These are phyloP conservation scores for Trichoderma sp. DNA, from an alignment of 2,329 filamentous ascomycete species.

Conservation along the genomic window DNA sequence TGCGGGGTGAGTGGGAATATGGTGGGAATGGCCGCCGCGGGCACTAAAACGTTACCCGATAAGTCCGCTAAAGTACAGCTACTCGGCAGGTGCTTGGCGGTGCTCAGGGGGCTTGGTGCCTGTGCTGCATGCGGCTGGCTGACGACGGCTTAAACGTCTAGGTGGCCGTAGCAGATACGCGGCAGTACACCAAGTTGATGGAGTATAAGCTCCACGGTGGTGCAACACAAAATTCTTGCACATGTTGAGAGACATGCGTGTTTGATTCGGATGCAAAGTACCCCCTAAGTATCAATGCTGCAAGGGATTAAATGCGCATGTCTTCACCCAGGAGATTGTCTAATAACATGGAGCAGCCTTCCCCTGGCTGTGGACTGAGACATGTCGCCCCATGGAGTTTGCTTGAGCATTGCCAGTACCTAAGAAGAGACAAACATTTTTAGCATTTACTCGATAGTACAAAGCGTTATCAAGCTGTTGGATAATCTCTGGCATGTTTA, in stretches of 20 bases:
- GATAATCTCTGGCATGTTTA: background rate
- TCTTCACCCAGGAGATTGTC: slow-evolving; percentile 1
- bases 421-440: background rate
- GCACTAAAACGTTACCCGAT: slow-evolving; percentile 23
- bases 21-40: slow-evolving; percentile 14
- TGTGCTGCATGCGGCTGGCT: background rate
- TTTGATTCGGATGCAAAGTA: background rate
- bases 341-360: background rate
- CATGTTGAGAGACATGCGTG: background rate
- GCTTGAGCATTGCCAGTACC: background rate
- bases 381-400: background rate
- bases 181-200: background rate
- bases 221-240: background rate
- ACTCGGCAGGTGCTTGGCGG: background rate
- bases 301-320: background rate
- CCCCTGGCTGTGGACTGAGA: background rate
- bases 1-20: slow-evolving; percentile 24
- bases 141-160: background rate
- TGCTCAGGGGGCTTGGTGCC: background rate
- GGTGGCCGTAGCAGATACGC: too few relatives aligned
- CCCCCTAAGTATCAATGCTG: background rate
- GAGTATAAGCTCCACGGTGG: too few relatives aligned
- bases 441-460: background rate
- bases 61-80: slow-evolving; percentile 1
- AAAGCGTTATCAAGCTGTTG: background rate